Evolutionary conservation across 2,329 filamentous ascomycete species (phyloP).

Genomic region (Trichoderma harzianum): DNA sequence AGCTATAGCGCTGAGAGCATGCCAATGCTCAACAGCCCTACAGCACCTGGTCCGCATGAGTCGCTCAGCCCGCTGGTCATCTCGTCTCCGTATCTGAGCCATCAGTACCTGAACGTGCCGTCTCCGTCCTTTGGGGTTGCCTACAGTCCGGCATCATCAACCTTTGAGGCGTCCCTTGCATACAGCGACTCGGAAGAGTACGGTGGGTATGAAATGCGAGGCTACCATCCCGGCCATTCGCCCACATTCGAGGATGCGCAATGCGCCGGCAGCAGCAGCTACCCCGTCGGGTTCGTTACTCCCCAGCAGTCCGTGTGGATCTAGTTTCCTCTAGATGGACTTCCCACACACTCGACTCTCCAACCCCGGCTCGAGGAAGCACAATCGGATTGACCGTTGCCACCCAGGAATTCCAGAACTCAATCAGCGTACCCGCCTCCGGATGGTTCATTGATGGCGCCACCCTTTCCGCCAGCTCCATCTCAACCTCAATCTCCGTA

Average conservation of each 20-base stretch:
- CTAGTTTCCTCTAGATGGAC: conserved; percentile 42
- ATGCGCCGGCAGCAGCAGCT: conserved; percentile 32
- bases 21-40: conserved; percentile 51
- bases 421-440: conserved; percentile 41
- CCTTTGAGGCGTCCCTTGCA: conserved; percentile 58
- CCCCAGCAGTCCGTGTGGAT: conserved; percentile 61
- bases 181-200: conserved; percentile 63
- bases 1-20: conserved; percentile 63
- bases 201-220: conserved; percentile 45
- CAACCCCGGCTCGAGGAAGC: conserved; percentile 35
- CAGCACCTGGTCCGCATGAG: conserved; percentile 40
- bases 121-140: conserved; percentile 56
- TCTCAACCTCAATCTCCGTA: conserved; percentile 49
- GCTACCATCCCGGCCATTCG: conserved; percentile 43
- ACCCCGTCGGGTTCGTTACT: conserved; percentile 58
- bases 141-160: conserved; percentile 62
- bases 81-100: conserved; percentile 52
- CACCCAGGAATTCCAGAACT: conserved; percentile 50
- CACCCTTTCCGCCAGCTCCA: conserved; percentile 38
- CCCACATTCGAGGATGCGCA: conserved; percentile 44
- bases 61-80: conserved; percentile 54
- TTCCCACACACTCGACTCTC: conserved; percentile 35
- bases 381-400: conserved; percentile 53
- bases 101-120: conserved; percentile 61
- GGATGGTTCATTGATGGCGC: conserved; percentile 39